These are phyloP conservation scores for Bretschneidera sinensis DNA, from an alignment of 345 rosid genomes.

Conservation along the genomic window DNA sequence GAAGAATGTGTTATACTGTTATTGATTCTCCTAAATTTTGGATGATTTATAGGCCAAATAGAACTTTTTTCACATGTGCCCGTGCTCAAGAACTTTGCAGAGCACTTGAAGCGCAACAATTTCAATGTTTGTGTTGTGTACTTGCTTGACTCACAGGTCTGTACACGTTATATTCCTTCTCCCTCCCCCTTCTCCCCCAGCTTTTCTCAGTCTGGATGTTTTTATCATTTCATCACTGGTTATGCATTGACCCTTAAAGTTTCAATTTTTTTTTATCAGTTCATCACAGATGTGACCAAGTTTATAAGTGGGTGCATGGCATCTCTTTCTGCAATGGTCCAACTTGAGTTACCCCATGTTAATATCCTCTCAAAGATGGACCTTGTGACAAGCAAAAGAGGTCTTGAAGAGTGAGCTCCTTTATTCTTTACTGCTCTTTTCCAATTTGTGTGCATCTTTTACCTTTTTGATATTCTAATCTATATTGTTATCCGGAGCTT, in stretches of 20 bases:
- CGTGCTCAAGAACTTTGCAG: constrained; percentile 83
- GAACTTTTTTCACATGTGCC: constrained; percentile 89
- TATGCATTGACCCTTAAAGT: constrained; percentile 4
- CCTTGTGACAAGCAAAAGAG: constrained; percentile 65
- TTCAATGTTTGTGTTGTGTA: constrained; percentile 83
- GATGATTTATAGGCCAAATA: constrained; percentile 59
- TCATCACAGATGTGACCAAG: constrained; percentile 83
- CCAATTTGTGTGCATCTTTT: background rate
- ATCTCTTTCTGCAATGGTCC: constrained; percentile 92
- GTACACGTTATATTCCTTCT: constrained; percentile 13
- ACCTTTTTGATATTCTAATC: constrained; percentile 4
- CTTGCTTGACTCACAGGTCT: constrained; percentile 93
- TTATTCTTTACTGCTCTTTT: background rate
- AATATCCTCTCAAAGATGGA: constrained; percentile 95
- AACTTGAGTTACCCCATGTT: constrained; percentile 87
- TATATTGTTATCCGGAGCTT: constrained; percentile 8
- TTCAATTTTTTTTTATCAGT: constrained; percentile 39
- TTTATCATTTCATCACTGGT: background rate
- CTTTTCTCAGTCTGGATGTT: too few species aligned
- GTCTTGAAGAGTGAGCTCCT: constrained; percentile 55
- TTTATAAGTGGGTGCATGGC: constrained; percentile 95
- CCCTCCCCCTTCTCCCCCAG: background rate
- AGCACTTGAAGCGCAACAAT: constrained; percentile 75
- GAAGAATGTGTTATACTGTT: background rate
- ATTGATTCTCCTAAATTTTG: background rate